These are phyloP conservation scores for Aspergillus calidoustus DNA, from an alignment of 2,329 filamentous ascomycete genomes.

Conservation along the genomic window DNA sequence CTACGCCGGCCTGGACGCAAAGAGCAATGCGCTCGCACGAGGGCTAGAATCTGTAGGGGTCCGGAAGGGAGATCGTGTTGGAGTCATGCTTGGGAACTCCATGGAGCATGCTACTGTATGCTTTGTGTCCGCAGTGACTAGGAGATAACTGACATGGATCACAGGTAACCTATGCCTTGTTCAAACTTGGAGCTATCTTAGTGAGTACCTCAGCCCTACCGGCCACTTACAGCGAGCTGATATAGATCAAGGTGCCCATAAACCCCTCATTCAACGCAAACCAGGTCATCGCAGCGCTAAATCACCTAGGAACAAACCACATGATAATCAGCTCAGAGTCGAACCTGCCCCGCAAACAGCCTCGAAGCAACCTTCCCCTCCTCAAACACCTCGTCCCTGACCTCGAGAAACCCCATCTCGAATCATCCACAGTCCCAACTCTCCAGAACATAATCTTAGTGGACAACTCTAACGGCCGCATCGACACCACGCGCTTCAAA, in stretches of 20 bases:
- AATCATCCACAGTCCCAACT: constrained; percentile 67
- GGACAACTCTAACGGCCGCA: constrained; percentile 70
- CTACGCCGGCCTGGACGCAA: constrained; percentile 74
- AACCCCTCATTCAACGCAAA: constrained; percentile 85
- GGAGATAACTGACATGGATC: constrained; percentile 13
- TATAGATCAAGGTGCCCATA: constrained; percentile 67
- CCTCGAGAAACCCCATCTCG: constrained; percentile 47
- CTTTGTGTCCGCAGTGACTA: background rate
- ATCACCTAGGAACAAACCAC: constrained; percentile 73
- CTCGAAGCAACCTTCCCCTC: constrained; percentile 63
- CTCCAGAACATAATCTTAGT: constrained; percentile 75
- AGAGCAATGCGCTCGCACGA: constrained; percentile 75
- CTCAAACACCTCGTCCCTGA: constrained; percentile 59
- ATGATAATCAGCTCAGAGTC: constrained; percentile 87
- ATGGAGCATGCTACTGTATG: constrained; percentile 77
- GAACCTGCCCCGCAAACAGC: constrained; percentile 71
- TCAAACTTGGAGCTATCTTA: constrained; percentile 91
- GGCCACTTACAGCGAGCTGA: background rate
- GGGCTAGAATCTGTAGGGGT: constrained; percentile 74
- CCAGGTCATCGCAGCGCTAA: constrained; percentile 78
- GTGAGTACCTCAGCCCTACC: constrained; percentile 48
- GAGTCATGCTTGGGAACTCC: constrained; percentile 83
- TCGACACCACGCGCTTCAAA: constrained; percentile 50
- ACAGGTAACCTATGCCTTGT: constrained; percentile 76
- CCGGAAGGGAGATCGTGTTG: constrained; percentile 80